Evolutionary conservation across 805 yeast species (phyloP).

Genomic region (Cyberlindnera maclurae): DNA sequence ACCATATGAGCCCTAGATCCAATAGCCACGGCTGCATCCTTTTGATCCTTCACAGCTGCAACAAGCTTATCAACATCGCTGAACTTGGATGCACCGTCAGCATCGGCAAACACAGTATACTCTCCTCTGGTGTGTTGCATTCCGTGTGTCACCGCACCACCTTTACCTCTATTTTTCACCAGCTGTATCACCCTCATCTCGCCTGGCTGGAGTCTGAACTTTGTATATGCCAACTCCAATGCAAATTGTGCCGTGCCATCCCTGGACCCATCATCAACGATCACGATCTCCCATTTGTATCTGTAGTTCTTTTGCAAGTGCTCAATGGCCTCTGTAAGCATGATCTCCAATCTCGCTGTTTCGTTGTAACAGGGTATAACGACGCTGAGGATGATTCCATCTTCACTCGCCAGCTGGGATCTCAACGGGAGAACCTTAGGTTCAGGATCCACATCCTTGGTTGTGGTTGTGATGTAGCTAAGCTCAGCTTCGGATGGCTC

Average conservation of each 20-base stretch:
- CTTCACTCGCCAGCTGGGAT: constrained; percentile 12
- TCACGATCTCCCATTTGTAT: constrained; percentile 61
- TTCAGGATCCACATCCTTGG: constrained; percentile 24
- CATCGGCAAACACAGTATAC: constrained; percentile 85
- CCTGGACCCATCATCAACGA: constrained; percentile 87
- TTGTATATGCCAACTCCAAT: constrained; percentile 42
- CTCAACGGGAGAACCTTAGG: constrained; percentile 27
- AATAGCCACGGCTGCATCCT: constrained; percentile 55
- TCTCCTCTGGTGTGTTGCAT: constrained; percentile 66
- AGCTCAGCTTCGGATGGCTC: constrained; percentile 45
- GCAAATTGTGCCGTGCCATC: constrained; percentile 79
- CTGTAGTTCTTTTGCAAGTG: constrained; percentile 36
- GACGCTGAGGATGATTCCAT: constrained; percentile 54
- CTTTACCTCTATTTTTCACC: constrained; percentile 80
- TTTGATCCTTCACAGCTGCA: constrained; percentile 28
- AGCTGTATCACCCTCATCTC: constrained; percentile 65
- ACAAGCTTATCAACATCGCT: constrained; percentile 54
- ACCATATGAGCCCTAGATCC: constrained; percentile 98
- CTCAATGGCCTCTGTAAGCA: constrained; percentile 64
- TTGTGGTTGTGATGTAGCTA: constrained; percentile 43
- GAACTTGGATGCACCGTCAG: constrained; percentile 92
- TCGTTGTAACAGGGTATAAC: constrained; percentile 96
- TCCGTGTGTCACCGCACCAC: constrained; percentile 96
- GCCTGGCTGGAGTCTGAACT: constrained; percentile 45
- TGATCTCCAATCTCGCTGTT: constrained; percentile 55